A percentile compares a stretch with the other conserved stretches of the same genome.
phyloP scores from a whole-genome alignment of 139 green algal species.

The Gonium pectorale region DNA sequence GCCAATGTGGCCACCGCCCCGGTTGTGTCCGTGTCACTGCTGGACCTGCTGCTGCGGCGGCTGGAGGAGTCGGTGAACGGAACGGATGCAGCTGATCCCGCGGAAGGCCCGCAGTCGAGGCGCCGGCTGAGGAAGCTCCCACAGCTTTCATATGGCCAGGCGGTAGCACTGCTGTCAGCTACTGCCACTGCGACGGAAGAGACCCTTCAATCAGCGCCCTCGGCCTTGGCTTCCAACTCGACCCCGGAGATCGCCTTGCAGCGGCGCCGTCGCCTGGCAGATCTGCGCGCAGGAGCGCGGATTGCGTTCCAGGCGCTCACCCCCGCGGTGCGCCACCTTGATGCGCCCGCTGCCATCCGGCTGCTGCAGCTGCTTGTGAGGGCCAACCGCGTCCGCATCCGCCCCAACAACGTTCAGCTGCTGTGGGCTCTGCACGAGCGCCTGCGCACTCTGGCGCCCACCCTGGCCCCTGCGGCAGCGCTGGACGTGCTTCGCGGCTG shows the following conservation, averaged over 20 bases:
- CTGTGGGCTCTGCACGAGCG: constrained; percentile 29
- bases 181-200: not conserved
- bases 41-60: too few species aligned
- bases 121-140: too few species aligned
- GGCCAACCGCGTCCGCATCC: not conserved
- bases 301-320: not conserved
- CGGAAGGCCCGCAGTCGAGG: too few species aligned
- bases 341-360: not conserved
- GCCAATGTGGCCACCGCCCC: not conserved
- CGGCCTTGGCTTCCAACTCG: not conserved
- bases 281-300: not conserved
- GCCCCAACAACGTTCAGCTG: not conserved
- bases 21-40: not conserved
- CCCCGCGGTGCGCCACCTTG: not conserved
- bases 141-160: constrained; percentile 16
- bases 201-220: not conserved
- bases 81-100: too few species aligned
- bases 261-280: not conserved
- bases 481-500: constrained; percentile 17
- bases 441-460: not conserved
- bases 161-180: not conserved
- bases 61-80: too few species aligned
- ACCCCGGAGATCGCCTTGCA: not conserved
- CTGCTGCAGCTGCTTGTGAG: not conserved
- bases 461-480: not conserved